Evolutionary conservation across 495 filamentous ascomycete species (phyloP).

Genomic region (Tetracladium setigerum): DNA sequence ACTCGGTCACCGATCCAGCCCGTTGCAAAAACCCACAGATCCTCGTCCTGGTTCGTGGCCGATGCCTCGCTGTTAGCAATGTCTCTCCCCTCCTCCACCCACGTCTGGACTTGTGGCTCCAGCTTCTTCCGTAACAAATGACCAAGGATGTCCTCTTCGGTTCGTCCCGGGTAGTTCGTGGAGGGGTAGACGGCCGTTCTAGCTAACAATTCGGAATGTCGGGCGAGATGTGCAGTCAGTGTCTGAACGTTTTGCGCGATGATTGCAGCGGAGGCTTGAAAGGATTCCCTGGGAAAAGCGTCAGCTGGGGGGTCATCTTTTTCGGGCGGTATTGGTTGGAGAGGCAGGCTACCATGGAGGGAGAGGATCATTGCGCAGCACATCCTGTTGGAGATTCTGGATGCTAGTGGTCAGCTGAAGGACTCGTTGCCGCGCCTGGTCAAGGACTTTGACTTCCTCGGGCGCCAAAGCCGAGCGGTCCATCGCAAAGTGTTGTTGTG

Average conservation of each 20-base stretch:
- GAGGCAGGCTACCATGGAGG: conserved; percentile 46
- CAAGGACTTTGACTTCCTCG: conserved; percentile 66
- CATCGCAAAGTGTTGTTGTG: conserved; percentile 8
- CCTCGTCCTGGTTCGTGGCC: conserved; percentile 23
- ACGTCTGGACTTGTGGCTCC: conserved; percentile 64
- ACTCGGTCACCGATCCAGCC: conserved; percentile 29
- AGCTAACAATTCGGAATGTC: conserved; percentile 52
- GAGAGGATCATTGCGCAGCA: conserved; percentile 47
- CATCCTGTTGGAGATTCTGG: conserved; percentile 46
- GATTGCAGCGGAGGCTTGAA: conserved; percentile 59
- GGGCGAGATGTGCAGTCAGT: conserved; percentile 49
- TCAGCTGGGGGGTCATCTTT: conserved; percentile 5
- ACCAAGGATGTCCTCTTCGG: conserved; percentile 53
- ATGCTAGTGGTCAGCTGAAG: conserved; percentile 61
- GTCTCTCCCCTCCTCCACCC: conserved; percentile 54
- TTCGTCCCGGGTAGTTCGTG: conserved; percentile 66
- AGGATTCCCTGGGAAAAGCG: conserved; percentile 45
- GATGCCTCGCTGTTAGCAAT: conserved; percentile 14
- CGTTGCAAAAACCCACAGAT: conserved; percentile 28
- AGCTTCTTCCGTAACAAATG: conserved; percentile 73
- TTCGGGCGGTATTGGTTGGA: not conserved
- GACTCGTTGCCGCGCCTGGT: conserved; percentile 66
- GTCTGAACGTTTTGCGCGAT: conserved; percentile 55
- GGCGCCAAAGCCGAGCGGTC: conserved; percentile 24
- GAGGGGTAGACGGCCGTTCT: conserved; percentile 63